A percentile compares a stretch with the other conserved stretches of the same genome.
These are phyloP conservation scores for Epicoccum nigrum DNA, from an alignment of 2,329 filamentous ascomycete species.

Conservation along the genomic window DNA sequence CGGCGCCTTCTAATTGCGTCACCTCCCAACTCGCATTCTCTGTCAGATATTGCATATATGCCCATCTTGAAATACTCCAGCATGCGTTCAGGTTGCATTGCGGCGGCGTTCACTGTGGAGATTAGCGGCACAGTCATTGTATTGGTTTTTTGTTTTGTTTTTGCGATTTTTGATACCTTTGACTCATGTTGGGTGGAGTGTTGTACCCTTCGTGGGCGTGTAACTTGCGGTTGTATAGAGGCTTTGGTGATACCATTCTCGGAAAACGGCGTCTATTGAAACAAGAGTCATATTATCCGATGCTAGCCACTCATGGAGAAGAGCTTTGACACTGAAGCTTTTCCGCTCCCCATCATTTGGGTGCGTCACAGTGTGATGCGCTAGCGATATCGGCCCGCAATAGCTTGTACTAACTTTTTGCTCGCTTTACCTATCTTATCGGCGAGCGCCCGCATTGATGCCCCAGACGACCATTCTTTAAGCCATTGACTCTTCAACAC, in stretches of 20 bases:
- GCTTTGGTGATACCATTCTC: slow-evolving; percentile 10
- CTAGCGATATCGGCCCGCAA: slow-evolving; percentile 29
- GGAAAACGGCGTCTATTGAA: background rate
- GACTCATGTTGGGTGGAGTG: slow-evolving; percentile 6
- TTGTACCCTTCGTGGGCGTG: slow-evolving; percentile 1
- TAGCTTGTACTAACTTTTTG: slow-evolving; percentile 22
- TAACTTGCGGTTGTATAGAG: slow-evolving; percentile 4
- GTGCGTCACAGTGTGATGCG: slow-evolving; percentile 11
- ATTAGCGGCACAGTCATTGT: slow-evolving; percentile 15
- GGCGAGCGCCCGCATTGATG: slow-evolving; percentile 21
- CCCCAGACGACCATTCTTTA: slow-evolving; percentile 20
- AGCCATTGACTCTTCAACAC: slow-evolving; percentile 26
- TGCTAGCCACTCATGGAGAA: slow-evolving; percentile 6
- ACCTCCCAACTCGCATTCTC: slow-evolving; percentile 5
- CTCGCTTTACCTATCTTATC: slow-evolving; percentile 23
- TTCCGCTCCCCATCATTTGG: background rate
- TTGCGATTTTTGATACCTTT: slow-evolving; percentile 18
- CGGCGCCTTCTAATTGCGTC: slow-evolving; percentile 31
- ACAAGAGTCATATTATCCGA: background rate
- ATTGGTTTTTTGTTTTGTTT: slow-evolving; percentile 3
- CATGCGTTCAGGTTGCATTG: slow-evolving; percentile 7
- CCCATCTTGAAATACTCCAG: slow-evolving; percentile 2
- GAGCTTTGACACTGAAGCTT: slow-evolving; percentile 1
- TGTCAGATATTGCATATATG: slow-evolving; percentile 9
- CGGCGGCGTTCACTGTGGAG: slow-evolving; percentile 13